Conservation (phyloP, 164 flowering plant species). For the Litsea cubeba region DNA sequence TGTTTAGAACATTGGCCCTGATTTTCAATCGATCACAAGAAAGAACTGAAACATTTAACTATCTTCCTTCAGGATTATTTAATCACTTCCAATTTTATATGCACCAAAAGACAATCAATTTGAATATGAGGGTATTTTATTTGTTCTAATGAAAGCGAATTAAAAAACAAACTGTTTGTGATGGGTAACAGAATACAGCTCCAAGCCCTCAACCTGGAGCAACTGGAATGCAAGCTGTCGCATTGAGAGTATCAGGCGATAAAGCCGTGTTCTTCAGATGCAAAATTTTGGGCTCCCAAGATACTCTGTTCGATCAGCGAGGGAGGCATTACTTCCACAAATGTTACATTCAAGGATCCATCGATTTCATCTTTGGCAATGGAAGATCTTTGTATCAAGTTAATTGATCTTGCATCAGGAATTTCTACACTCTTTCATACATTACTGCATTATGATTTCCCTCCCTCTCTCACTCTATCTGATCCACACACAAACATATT, state of each 20-base stretch:
- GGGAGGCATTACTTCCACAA: constrained; percentile 69
- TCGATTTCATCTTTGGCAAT: constrained; percentile 81
- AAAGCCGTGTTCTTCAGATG: constrained; percentile 66
- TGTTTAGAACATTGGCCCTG: neutral
- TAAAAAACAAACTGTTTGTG: neutral
- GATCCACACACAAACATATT: too few species aligned
- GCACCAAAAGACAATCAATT: neutral
- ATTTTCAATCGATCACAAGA: neutral
- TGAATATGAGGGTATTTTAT: too few species aligned
- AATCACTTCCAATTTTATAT: too few species aligned
- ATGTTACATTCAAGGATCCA: constrained; percentile 59
- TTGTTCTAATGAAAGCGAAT: neutral
- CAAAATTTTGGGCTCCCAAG: constrained; percentile 66
- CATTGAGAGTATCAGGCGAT: constrained; percentile 58
- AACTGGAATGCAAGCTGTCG: constrained; percentile 77
- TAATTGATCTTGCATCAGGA: neutral
- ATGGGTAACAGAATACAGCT: constrained; percentile 55
- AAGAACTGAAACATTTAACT: neutral
- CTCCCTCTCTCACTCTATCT: too few species aligned
- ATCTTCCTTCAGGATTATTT: neutral
- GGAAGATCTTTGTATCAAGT: constrained; percentile 79
- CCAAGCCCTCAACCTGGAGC: constrained; percentile 43
- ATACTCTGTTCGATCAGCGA: constrained; percentile 64
- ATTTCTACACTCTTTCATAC: too few species aligned
- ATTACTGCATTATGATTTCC: too few species aligned